These are phyloP conservation scores for Trametes pubescens DNA, from an alignment of 1,284 basidiomycete species.

Conservation along the genomic window DNA sequence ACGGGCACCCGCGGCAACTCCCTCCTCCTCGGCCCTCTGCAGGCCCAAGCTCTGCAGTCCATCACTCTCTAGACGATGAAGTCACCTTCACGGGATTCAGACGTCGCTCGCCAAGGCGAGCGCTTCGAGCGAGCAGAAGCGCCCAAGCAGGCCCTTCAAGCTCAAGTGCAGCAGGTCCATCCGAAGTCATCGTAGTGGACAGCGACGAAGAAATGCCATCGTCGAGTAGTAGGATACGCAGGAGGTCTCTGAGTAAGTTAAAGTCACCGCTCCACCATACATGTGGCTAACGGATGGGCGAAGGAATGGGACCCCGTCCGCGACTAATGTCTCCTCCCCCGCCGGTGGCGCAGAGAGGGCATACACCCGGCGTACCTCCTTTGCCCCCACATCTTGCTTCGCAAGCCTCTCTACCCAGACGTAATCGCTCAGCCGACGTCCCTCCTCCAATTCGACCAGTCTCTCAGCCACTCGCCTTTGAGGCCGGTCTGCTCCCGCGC, in stretches of 20 bases:
- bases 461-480: slow-evolving; percentile 55
- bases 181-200: slow-evolving; percentile 47
- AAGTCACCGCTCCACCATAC: neutral
- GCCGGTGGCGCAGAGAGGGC: slow-evolving; percentile 39
- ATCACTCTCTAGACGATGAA: slow-evolving; percentile 11
- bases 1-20: slow-evolving; percentile 13
- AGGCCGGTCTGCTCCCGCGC: slow-evolving; percentile 42
- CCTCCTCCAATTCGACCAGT: slow-evolving; percentile 49
- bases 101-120: slow-evolving; percentile 17
- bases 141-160: slow-evolving; percentile 22
- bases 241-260: slow-evolving; percentile 35
- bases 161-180: slow-evolving; percentile 25
- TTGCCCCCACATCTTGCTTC: slow-evolving; percentile 46
- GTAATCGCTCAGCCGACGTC: slow-evolving; percentile 20
- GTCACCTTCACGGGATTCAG: slow-evolving; percentile 23
- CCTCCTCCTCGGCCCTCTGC: slow-evolving; percentile 24
- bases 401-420: slow-evolving; percentile 35
- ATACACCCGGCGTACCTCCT: slow-evolving; percentile 46
- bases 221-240: slow-evolving; percentile 33
- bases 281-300: slow-evolving; percentile 6
- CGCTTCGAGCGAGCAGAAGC: slow-evolving; percentile 14
- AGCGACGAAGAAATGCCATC: slow-evolving; percentile 52
- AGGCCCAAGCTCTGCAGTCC: neutral
- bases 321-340: slow-evolving; percentile 55
- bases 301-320: slow-evolving; percentile 29